Base-by-base conservation (phyloP, 768 basidiomycete genomes). In the Phlebiopsis flavidoalba region DNA sequence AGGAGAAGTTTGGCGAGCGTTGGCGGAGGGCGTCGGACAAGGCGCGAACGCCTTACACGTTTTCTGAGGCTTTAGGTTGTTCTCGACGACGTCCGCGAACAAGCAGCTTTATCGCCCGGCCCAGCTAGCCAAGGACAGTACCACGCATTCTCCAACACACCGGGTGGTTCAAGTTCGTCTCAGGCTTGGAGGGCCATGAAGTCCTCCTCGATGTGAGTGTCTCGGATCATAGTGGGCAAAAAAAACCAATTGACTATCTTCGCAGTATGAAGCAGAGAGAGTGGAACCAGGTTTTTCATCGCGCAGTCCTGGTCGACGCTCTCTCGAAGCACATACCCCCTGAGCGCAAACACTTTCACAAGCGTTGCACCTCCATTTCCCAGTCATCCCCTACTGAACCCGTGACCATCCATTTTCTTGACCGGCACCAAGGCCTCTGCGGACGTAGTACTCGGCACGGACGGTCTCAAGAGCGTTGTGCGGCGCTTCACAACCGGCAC, bases 381-480 rank as follows among this genome's bases (percentile, higher is more conserved):
- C 36, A 26, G 10, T 8, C 40, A 17, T 15, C 19, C 36, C 21
- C 37, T 17, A 4, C 4, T 11, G 37, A 37, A 8, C 35, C n/a
- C 37, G 70, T 45, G 5, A 62, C 72, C 8, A 66, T 85, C 5
- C 71, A 75, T 24, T 86, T 85, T 61, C 65, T 75, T 7, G 83
- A 85, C 62, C n/a, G 80, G 80, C 7, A 79, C 77, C 12, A 74
- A 70, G 0, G 71, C 79, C 59, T 75, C 77, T 61, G 71, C 80
- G 3, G 80, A 83, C 59, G 65, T 84, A 5, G 74, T 84, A 5
- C 71, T 85, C 43, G 82, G 80, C 26, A 69, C 71, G 8, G 74
- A 75, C 60, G 75, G 71, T 3, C 71, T 75, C 63, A 70, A 68
- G 61, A 76, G 76, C 63, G 64, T 69, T 3, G 69, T 76, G 17